Percentiles rank a stretch among this genome's conserved stretches.
Conservation (phyloP, 768 basidiomycete species). For the Lactarius indigo region DNA sequence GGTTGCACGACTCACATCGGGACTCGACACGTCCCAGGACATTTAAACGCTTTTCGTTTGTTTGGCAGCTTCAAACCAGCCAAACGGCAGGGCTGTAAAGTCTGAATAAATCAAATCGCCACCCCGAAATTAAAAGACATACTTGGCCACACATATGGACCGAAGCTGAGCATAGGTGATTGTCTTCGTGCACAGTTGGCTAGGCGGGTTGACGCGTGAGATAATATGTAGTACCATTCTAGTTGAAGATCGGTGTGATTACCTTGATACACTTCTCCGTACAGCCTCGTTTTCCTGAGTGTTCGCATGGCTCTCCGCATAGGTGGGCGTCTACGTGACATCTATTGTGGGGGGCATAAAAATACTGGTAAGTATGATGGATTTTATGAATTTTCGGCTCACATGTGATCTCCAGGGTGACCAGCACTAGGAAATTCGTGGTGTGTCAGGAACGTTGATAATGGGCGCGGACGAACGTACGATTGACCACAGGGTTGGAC, state of each 20-base stretch:
- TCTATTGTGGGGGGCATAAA: conserved; percentile 31
- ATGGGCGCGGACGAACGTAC: background rate
- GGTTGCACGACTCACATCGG: background rate
- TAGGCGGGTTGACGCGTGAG: background rate
- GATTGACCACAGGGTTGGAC: background rate
- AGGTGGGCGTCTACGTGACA: conserved; percentile 43
- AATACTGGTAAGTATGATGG: no score
- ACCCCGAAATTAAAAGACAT: background rate
- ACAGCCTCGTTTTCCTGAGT: conserved; percentile 48
- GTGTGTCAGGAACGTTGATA: background rate
- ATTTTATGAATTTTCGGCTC: background rate
- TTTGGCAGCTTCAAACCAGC: background rate
- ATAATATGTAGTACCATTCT: background rate
- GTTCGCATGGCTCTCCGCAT: conserved; percentile 49
- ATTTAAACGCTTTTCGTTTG: background rate
- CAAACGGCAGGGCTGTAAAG: conserved; percentile 7
- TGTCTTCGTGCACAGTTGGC: conserved; percentile 33
- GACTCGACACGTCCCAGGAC: background rate
- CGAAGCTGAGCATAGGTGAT: conserved; percentile 51
- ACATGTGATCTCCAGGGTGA: conserved; percentile 43
- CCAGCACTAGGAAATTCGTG: background rate
- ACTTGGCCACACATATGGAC: conserved; percentile 56
- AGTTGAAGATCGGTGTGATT: background rate
- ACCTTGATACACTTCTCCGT: conserved; percentile 50
- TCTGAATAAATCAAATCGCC: no score